Evolutionary conservation across 306 rosid genomes (phyloP), one percentile per base, ranked within the genome.

Genomic region (Leucaena leucocephala): DNA sequence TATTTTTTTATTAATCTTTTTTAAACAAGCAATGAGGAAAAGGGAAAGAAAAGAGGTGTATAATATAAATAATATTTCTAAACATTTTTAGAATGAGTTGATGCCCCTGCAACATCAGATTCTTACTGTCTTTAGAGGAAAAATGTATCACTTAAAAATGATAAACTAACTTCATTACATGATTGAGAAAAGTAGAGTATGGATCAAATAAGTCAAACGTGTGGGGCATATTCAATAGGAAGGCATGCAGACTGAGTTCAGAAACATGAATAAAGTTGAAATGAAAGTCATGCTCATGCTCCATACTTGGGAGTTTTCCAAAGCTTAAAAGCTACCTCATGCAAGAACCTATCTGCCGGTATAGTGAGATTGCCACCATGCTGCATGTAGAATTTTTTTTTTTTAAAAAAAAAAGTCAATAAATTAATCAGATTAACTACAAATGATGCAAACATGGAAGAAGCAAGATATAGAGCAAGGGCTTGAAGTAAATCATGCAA

Each of bases 301-400:
- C 98, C 99, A 74, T 95, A 95, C 76, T 95, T 93, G 63, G 99
- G 98, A 77, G 97, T 96, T 86, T 93, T 95, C 97, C 99, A 95
- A 19, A 95, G 90, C 90, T 93, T 95, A 86, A 95, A 95, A 72
- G 99, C 98, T 49, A 93, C 87, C 84, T 93, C 98, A 21, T 96
- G 96, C 84, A 93, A 82, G 88, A 96, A 91, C 78, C 99, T 86
- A 84, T 96, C 98, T 61, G 96, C 98, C 0, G 98, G 98, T 75
- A 96, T 96, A 21, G 88, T 82, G 21, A 91, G 97, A 83, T 89
- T 93, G 57, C 96, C 92, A 77, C 98, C 90, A 48, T 48, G 77
- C 99, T 93, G 92, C 87, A 66, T 62, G 39, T 42, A 39, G 79
- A 77, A 84, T 63, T n/a, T 63, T 38, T 27, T 38, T 27, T 27